phyloP scores from a whole-genome alignment of 1,284 basidiomycete species.

The Sparassis latifolia region DNA sequence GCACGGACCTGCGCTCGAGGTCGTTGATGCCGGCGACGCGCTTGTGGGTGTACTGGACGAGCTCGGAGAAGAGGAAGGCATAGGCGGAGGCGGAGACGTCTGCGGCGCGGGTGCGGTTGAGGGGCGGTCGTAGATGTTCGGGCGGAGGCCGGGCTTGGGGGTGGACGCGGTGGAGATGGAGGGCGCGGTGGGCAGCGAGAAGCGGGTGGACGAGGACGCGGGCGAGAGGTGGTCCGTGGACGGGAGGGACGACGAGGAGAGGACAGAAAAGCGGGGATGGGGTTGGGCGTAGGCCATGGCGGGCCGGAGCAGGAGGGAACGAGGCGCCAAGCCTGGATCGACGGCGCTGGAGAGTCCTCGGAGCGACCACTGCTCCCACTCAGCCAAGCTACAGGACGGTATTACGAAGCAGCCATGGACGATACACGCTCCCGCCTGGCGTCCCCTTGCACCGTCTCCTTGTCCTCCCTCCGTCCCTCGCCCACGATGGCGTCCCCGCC shows the following conservation, averaged over 20 bases:
- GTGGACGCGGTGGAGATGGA: conserved; percentile 37
- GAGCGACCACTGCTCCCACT: too few species aligned
- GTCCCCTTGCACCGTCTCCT: conserved; percentile 6
- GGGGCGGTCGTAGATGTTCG: conserved; percentile 79
- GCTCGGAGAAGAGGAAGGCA: conserved; percentile 86
- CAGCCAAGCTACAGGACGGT: too few species aligned
- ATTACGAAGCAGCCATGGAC: too few species aligned
- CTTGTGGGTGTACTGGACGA: conserved; percentile 93
- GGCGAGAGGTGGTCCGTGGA: conserved; percentile 61
- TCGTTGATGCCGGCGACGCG: conserved; percentile 92
- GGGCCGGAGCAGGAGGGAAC: too few species aligned
- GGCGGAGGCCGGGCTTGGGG: conserved; percentile 41
- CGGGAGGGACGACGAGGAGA: conserved; percentile 59
- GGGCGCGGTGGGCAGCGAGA: conserved; percentile 57
- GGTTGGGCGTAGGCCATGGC: conserved; percentile 51
- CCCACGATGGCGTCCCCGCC: conserved; percentile 9
- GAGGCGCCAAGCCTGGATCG: too few species aligned
- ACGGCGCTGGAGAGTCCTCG: too few species aligned
- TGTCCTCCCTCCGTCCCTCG: conserved; percentile 7
- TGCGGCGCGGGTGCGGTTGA: conserved; percentile 75
- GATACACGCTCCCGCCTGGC: conserved; percentile 1
- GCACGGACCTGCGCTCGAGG: conserved; percentile 60
- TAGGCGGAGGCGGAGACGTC: conserved; percentile 83
- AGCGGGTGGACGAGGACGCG: conserved; percentile 53
- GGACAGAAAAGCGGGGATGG: conserved; percentile 62